These are phyloP conservation scores for Zoysia matrella DNA, from an alignment of 202 grass and related monocot species.

Conservation along the genomic window DNA sequence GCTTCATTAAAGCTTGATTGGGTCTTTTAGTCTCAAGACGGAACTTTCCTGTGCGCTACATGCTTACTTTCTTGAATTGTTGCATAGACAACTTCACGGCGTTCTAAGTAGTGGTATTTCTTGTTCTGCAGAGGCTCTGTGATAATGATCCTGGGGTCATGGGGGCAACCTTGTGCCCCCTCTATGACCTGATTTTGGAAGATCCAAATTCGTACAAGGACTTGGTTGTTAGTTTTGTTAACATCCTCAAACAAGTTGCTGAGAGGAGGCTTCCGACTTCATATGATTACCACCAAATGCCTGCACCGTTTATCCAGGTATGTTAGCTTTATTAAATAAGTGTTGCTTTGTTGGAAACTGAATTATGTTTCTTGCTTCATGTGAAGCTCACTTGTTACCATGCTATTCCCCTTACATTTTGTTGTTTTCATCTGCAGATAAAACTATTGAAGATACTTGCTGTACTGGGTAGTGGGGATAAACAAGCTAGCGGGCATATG, in stretches of 20 bases:
- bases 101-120: constrained; percentile 25
- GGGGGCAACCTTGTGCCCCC: constrained; percentile 89
- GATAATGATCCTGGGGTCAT: constrained; percentile 98
- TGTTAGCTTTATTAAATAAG: constrained; percentile 18
- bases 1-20: neutral
- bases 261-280: constrained; percentile 96
- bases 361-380: constrained; percentile 25
- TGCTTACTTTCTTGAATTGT: neutral
- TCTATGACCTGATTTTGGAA: constrained; percentile 89
- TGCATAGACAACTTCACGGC: neutral
- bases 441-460: constrained; percentile 97
- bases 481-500: constrained; percentile 92
- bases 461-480: constrained; percentile 90
- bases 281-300: constrained; percentile 99
- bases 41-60: neutral
- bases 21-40: neutral
- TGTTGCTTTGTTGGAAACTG: constrained; percentile 8
- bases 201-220: constrained; percentile 96
- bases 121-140: constrained; percentile 75
- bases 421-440: constrained; percentile 68
- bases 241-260: constrained; percentile 98
- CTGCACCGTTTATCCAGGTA: constrained; percentile 99
- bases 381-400: constrained; percentile 24
- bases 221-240: constrained; percentile 90
- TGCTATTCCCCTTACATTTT: constrained; percentile 39